Evolutionary conservation across 306 rosid genomes (phyloP).

Genomic region (Gynostemma pentaphyllum): DNA sequence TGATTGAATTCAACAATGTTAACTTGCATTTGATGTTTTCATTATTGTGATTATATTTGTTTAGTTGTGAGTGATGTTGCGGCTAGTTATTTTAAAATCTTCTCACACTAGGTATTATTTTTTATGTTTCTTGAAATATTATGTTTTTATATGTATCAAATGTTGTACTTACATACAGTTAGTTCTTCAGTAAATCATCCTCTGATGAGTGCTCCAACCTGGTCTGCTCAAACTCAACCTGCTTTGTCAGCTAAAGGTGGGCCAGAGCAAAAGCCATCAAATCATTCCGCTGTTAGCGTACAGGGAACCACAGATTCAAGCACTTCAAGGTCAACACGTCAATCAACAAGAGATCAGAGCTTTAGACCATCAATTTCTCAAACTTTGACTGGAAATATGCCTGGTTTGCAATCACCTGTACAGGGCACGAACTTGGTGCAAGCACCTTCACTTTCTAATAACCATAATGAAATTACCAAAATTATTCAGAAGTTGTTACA

Average conservation of each 20-base stretch:
- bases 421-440: constrained; percentile 49
- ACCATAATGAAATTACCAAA: constrained; percentile 68
- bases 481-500: constrained; percentile 66
- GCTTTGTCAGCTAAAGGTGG: constrained; percentile 39
- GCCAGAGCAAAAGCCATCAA: constrained; percentile 53
- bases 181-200: constrained; percentile 40
- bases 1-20: neutral
- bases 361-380: constrained; percentile 52
- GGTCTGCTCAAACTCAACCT: constrained; percentile 71
- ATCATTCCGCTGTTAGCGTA: constrained; percentile 38
- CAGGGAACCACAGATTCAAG: constrained; percentile 36
- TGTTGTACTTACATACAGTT: constrained; percentile 24
- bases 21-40: neutral
- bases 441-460: constrained; percentile 46
- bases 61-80: neutral
- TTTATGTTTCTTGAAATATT: neutral
- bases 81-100: neutral
- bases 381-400: constrained; percentile 48
- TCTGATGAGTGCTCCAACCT: constrained; percentile 44
- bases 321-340: constrained; percentile 31
- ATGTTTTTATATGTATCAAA: neutral
- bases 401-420: constrained; percentile 37
- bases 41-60: neutral
- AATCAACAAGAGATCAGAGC: constrained; percentile 43
- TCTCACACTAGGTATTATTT: neutral